Conservation (phyloP, 768 basidiomycete genomes). For the Coprinopsis cinerea region DNA sequence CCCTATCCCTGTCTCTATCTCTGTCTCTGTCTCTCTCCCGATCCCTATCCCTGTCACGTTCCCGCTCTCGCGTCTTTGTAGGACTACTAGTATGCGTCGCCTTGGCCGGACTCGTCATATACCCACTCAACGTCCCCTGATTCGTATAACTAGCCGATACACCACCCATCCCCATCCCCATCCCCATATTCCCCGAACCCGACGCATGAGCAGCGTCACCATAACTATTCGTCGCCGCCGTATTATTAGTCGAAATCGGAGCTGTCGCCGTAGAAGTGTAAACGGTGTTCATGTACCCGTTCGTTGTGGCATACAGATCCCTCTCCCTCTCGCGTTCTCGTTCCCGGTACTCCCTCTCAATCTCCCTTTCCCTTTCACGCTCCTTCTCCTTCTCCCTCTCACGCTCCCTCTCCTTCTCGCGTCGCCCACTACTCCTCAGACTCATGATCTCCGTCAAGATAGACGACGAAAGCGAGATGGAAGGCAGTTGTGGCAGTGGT, state of each 20-base stretch:
- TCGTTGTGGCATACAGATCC: not conserved
- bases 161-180: too few relatives aligned
- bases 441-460: not conserved
- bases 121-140: not conserved
- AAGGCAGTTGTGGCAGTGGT: not conserved
- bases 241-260: not conserved
- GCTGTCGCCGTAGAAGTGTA: not conserved
- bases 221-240: too few relatives aligned
- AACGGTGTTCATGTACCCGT: not conserved
- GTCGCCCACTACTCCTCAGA: not conserved
- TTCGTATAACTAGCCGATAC: not conserved
- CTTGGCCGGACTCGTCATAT: not conserved
- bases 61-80: not conserved
- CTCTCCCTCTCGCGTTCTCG: not conserved
- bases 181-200: too few relatives aligned
- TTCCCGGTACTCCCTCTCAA: not conserved
- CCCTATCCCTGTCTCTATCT: not conserved
- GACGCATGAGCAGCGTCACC: too few relatives aligned
- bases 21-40: not conserved
- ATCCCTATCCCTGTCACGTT: not conserved
- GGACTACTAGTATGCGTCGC: not conserved
- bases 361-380: not conserved
- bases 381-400: not conserved
- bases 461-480: too few relatives aligned
- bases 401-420: not conserved